phyloP scores from a whole-genome alignment of 2,329 filamentous ascomycete genomes.

The Aurifilum marmelostoma region DNA sequence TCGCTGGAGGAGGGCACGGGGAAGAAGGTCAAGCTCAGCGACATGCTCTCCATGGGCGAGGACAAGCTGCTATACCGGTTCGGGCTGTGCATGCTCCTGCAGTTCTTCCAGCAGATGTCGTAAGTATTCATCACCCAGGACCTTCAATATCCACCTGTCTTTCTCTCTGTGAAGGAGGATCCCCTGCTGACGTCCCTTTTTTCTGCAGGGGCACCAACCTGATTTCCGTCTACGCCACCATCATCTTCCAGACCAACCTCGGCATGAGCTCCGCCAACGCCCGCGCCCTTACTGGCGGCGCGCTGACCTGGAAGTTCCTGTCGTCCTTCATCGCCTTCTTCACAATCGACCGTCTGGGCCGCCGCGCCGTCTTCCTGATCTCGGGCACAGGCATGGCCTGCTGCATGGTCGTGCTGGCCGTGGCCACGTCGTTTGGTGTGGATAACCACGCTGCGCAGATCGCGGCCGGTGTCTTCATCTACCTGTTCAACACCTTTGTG shows the following conservation, averaged over 20 bases:
- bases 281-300: constrained; percentile 49
- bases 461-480: constrained; percentile 59
- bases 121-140: constrained; percentile 27
- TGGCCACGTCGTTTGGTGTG: constrained; percentile 53
- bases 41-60: constrained; percentile 53
- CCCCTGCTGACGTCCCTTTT: background rate
- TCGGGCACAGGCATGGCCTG: constrained; percentile 54
- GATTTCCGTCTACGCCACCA: constrained; percentile 50
- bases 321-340: constrained; percentile 54
- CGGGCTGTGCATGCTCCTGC: constrained; percentile 51
- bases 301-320: constrained; percentile 60
- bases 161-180: background rate
- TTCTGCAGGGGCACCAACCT: constrained; percentile 45
- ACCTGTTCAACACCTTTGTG: constrained; percentile 63
- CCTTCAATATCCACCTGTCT: too few relatives aligned
- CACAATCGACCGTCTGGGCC: constrained; percentile 54
- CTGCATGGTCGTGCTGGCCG: constrained; percentile 58
- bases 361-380: constrained; percentile 55
- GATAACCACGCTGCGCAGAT: constrained; percentile 52
- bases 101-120: constrained; percentile 55
- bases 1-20: constrained; percentile 39
- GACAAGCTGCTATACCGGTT: constrained; percentile 56
- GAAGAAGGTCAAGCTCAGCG: constrained; percentile 42
- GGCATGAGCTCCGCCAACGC: constrained; percentile 42
- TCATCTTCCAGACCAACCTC: constrained; percentile 47